Base-by-base conservation (phyloP, 208 protist species). In the Leishmania turanica region DNA sequence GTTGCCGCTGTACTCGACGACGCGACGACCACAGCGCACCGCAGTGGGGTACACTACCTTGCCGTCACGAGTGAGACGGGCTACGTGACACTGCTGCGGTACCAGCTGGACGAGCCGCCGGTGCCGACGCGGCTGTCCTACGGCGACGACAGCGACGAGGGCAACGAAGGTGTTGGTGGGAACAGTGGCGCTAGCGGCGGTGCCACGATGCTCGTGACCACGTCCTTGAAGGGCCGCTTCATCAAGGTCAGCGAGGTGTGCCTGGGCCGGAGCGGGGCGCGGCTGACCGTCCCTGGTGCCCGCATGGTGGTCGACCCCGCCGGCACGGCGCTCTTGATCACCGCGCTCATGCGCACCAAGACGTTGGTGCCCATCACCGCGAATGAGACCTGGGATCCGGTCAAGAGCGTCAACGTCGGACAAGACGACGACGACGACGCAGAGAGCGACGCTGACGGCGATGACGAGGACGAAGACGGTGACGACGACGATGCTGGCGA, bases 261-360 rank as follows among this genome's bases (percentile, higher is more conserved):
- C 34, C 99, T 99, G 70, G 99, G 99, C 49, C 98, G 99, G 82
- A 98, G 97, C 40, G 99, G 99, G 31, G 98, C 96, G 77, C 90
- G 99, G 19, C 91, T 99, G 70, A 99, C 98, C 24, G 97, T 99
- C 58, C 98, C 99, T 0, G 96, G 96, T 0, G 93, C 99, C 66
- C 98, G 97, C 74, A 82, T 99, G n/a, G 97, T 95, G 0, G 93
- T 95, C 17, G 99, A 99, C 85, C 92, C 97, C n/a, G 89, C 94
- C 77, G 98, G 99, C 21, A 89, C 97, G 31, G 99, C 99, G 4
- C 89, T 99, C 17, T 98, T 99, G 88, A 96, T 99, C 56, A 97
- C 98, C 2, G 89, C 95, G 60, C 83, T 96, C 8, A 93, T 96
- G 89, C 89, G 90, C 45, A 70, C 85, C 34, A 95, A 95, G 78